Evolutionary conservation across 1,284 basidiomycete species (phyloP), one percentile per base, ranked within the genome.

Genomic region (Coniophora puteana): DNA sequence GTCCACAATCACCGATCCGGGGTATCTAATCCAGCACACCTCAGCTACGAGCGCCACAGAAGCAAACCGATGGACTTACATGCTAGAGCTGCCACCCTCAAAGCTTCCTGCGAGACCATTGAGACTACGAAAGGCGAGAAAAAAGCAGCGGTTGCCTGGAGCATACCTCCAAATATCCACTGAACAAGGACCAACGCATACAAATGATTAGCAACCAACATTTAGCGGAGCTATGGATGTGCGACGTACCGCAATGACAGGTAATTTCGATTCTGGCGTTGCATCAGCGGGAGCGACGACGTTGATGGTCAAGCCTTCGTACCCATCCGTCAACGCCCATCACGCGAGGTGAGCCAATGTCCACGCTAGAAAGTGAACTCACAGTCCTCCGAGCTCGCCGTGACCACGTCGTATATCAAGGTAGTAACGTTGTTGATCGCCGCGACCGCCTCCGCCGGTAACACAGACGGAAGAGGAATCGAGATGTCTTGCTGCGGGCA

Each of bases 271-370:
- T 0, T 47, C 50, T 1, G 65, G 33, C 1, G 57, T 61, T 1
- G 66, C 60, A n/a, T 54, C 59, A 1, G 65, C 54, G 4, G 79
- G 74, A 23, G 66, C 71, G 39, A 76, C 62, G 5, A 84, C 70
- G 51, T 83, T 83, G 48, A 83, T 51, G 1, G 68, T 72, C 27
- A 83, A 58, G 52, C 80, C 79, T 73, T 8, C 16, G n/a, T 14
- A 14, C 16, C 30, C 5, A 24, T 28, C 17, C 23, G n/a, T 27
- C 23, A 5, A 46, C 24, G n/a, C 12, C 6, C 6, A 4, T 30
- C 8, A 11, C 28, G 14, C 14, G 18, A 34, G 17, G n/a, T 8
- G 8, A 36, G 8, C n/a, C 8, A 26, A 17, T 18, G 18, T 38
- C 17, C 29, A 13, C 25, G 14, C 24, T 8, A 11, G 8, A 8